Evolutionary conservation across 805 yeast species (phyloP).

Genomic region (Ogataea pilisensis): DNA sequence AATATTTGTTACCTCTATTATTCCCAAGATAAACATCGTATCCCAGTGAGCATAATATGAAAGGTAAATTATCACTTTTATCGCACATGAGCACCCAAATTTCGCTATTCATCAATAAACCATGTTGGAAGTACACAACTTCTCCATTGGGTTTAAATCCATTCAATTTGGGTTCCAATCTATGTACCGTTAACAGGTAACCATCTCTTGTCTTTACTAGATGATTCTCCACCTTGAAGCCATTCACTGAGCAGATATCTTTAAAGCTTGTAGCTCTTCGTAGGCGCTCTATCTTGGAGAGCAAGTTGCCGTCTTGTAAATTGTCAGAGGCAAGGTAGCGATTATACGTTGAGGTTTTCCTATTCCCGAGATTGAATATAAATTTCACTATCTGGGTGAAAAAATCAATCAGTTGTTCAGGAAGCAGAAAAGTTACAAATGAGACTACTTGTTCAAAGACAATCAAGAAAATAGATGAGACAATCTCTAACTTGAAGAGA

Average conservation of each 20-base stretch:
- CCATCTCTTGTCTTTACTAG: conserved; percentile 74
- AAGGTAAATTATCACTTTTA: conserved; percentile 56
- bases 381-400: conserved; percentile 20
- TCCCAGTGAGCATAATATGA: conserved; percentile 71
- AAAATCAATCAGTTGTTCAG: conserved; percentile 20
- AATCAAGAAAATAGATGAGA: conserved; percentile 22
- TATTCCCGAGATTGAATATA: conserved; percentile 17
- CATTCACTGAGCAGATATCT: conserved; percentile 64
- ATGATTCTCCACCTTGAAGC: conserved; percentile 70
- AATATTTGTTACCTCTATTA: conserved; percentile 89
- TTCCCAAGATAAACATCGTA: conserved; percentile 95
- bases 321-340: conserved; percentile 15
- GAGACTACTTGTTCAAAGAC: conserved; percentile 26
- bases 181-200: conserved; percentile 70
- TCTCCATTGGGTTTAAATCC: conserved; percentile 35
- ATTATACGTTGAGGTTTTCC: conserved; percentile 22
- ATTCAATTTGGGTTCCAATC: conserved; percentile 42
- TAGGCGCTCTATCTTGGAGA: conserved; percentile 30
- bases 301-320: conserved; percentile 13
- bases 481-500: conserved; percentile 13
- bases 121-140: conserved; percentile 86
- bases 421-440: conserved; percentile 23
- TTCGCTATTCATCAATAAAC: conserved; percentile 85
- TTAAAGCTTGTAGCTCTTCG: conserved; percentile 50
- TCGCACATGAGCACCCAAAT: conserved; percentile 46